These are phyloP conservation scores for Cyberlindnera petersonii DNA, from an alignment of 805 yeast species.

Conservation along the genomic window DNA sequence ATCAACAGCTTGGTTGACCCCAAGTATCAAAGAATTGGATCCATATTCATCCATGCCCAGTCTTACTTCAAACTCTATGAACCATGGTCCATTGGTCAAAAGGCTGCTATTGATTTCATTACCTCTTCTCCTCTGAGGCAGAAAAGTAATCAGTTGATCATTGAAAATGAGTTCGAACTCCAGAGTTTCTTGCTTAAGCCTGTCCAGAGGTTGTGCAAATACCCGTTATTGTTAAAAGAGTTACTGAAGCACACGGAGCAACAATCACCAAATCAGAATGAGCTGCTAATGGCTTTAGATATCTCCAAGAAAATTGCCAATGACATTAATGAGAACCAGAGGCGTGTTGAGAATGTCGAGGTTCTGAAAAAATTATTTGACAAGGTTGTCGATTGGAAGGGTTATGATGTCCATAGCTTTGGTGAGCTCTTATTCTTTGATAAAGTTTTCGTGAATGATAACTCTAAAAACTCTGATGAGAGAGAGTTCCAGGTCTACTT, in stretches of 20 bases:
- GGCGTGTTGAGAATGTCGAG: conserved; percentile 82
- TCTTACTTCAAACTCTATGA: conserved; percentile 85
- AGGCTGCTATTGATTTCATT: conserved; percentile 80
- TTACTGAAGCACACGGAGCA: conserved; percentile 61
- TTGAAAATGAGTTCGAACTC: conserved; percentile 83
- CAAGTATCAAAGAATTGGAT: conserved; percentile 80
- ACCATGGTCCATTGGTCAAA: conserved; percentile 91
- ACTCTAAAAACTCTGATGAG: conserved; percentile 52
- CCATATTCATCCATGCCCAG: conserved; percentile 81
- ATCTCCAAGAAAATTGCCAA: conserved; percentile 81
- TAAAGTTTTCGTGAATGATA: conserved; percentile 61
- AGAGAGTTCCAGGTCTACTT: conserved; percentile 86
- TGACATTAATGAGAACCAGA: conserved; percentile 88
- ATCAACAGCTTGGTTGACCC: conserved; percentile 75
- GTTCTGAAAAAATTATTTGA: conserved; percentile 63
- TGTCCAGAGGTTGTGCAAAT: conserved; percentile 92
- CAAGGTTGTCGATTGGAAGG: conserved; percentile 88
- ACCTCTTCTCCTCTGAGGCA: conserved; percentile 54
- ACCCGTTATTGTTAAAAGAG: conserved; percentile 79
- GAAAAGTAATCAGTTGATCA: conserved; percentile 48
- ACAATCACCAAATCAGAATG: conserved; percentile 53
- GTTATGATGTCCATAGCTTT: conserved; percentile 70
- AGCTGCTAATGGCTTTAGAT: conserved; percentile 63
- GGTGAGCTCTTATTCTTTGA: conserved; percentile 84
- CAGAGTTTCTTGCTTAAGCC: conserved; percentile 91